Conservation (phyloP, 331 rosid genomes). For the Arachis monticola region DNA sequence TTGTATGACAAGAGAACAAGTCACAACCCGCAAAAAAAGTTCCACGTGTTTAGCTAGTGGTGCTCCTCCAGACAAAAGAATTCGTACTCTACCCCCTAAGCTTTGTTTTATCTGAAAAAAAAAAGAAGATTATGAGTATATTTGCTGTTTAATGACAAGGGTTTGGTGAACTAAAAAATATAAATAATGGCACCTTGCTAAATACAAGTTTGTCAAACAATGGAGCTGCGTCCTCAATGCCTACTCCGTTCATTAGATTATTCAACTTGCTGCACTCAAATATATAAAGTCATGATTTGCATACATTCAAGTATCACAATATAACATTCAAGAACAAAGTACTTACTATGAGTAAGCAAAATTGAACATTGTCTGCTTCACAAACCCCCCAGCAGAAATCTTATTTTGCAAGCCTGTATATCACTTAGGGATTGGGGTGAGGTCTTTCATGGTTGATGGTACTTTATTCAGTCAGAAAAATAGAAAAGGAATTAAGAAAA, state of each 20-base stretch:
- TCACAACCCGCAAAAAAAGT: conserved; percentile 78
- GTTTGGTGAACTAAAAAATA: conserved; percentile 5
- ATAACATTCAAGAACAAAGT: not conserved
- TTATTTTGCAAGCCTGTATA: conserved; percentile 75
- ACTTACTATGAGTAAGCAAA: conserved; percentile 82
- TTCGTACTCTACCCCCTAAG: conserved; percentile 84
- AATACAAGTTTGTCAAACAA: conserved; percentile 78
- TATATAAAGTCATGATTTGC: conserved; percentile 10
- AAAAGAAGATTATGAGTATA: conserved; percentile 38
- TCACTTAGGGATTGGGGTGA: conserved; percentile 34
- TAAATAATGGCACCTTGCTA: conserved; percentile 61
- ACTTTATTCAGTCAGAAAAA: conserved; percentile 10
- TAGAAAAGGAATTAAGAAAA: conserved; percentile 18
- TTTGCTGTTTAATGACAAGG: conserved; percentile 19
- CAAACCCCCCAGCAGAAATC: conserved; percentile 66
- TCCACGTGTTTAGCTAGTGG: conserved; percentile 86
- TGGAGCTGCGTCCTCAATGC: conserved; percentile 72
- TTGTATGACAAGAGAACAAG: conserved; percentile 88
- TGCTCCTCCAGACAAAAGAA: conserved; percentile 94
- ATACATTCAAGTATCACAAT: not conserved
- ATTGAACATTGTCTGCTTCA: conserved; percentile 78
- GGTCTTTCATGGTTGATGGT: conserved; percentile 9
- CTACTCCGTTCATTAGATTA: conserved; percentile 67
- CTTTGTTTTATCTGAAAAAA: conserved; percentile 73
- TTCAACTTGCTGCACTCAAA: conserved; percentile 63